Conservation (phyloP, 2,329 filamentous ascomycete genomes). For the Fusarium tupiense region DNA sequence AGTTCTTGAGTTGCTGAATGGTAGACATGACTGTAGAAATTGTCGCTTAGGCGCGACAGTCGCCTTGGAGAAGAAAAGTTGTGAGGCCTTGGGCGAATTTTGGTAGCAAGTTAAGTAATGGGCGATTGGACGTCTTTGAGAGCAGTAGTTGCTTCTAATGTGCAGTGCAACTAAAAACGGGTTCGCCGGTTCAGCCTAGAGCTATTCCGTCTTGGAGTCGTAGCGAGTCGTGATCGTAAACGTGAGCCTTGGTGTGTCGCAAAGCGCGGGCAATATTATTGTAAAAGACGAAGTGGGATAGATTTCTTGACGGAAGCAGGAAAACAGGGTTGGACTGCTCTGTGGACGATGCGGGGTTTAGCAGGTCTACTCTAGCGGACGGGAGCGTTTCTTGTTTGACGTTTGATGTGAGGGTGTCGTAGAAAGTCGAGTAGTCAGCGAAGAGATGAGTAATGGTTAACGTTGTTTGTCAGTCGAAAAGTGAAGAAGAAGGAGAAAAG, state of each 20-base stretch:
- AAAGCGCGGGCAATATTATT: conserved; percentile 31
- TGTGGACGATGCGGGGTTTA: conserved; percentile 40
- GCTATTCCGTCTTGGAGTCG: conserved; percentile 21
- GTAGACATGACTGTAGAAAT: conserved; percentile 63
- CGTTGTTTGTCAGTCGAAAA: conserved; percentile 5
- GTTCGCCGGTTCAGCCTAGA: conserved; percentile 10
- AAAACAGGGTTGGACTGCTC: conserved; percentile 25
- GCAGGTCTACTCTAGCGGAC: conserved; percentile 34
- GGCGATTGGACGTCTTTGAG: conserved; percentile 1
- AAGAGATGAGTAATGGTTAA: conserved; percentile 5
- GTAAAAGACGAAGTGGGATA: conserved; percentile 1
- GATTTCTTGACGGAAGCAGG: conserved; percentile 7
- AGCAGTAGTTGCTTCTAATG: background rate
- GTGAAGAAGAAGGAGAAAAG: conserved; percentile 4
- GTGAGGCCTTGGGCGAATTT: conserved; percentile 12
- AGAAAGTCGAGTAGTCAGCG: conserved; percentile 22
- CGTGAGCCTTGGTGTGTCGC: conserved; percentile 17
- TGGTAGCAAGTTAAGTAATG: background rate
- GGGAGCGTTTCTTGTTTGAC: conserved; percentile 24
- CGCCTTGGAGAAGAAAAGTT: conserved; percentile 18
- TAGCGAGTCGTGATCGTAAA: conserved; percentile 33
- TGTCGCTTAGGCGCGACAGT: conserved; percentile 43
- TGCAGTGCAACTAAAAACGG: conserved; percentile 3
- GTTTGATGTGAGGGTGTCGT: conserved; percentile 24
- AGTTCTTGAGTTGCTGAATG: conserved; percentile 97